These are phyloP conservation scores for Aspergillus brasiliensis DNA, from an alignment of 2,329 filamentous ascomycete genomes.

Conservation along the genomic window DNA sequence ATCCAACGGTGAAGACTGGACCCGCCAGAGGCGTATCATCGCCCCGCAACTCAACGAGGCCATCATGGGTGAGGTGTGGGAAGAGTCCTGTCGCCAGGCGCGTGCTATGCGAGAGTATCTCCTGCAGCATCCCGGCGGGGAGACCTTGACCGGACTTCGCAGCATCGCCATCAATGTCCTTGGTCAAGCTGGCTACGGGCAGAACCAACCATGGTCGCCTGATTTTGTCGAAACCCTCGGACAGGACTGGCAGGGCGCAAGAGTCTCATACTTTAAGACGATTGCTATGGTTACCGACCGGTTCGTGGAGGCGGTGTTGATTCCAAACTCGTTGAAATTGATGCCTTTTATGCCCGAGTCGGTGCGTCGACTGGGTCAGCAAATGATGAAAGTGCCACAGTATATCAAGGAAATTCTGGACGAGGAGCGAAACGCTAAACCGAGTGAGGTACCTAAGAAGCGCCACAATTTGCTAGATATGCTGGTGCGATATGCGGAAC, in stretches of 20 bases:
- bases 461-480: constrained; percentile 11
- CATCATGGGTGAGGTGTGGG: constrained; percentile 40
- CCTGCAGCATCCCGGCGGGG: constrained; percentile 24
- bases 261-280: constrained; percentile 36
- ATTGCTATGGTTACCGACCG: constrained; percentile 33
- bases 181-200: constrained; percentile 36
- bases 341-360: constrained; percentile 2
- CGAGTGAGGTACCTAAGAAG: background rate
- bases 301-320: constrained; percentile 30
- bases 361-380: background rate
- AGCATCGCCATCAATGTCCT: constrained; percentile 44
- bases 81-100: constrained; percentile 35
- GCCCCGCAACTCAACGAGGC: constrained; percentile 41
- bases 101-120: constrained; percentile 33
- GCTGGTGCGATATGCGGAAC: constrained; percentile 7
- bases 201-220: constrained; percentile 33
- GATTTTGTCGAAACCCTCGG: constrained; percentile 19
- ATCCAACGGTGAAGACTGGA: constrained; percentile 33
- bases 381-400: constrained; percentile 4
- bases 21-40: constrained; percentile 39
- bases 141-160: constrained; percentile 33
- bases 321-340: constrained; percentile 28
- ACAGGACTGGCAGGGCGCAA: constrained; percentile 12
- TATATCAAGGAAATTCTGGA: constrained; percentile 8
- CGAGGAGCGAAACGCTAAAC: constrained; percentile 3